phyloP scores from a whole-genome alignment of 2,329 filamentous ascomycete species.

The Incumbomyces delicatus region DNA sequence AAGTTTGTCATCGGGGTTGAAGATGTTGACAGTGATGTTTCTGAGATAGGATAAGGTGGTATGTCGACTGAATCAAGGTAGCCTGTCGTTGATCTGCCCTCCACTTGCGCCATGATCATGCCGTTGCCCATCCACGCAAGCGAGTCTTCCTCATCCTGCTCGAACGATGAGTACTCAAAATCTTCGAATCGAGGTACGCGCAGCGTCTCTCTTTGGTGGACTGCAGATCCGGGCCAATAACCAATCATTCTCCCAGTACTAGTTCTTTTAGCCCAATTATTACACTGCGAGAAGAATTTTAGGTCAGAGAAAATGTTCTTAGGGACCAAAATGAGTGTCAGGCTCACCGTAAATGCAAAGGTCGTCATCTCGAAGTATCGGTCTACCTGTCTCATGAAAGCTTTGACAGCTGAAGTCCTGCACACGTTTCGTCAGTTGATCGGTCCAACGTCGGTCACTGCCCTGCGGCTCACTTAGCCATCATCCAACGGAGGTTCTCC shows the following conservation, averaged over 20 bases:
- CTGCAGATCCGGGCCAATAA: slow-evolving; percentile 59
- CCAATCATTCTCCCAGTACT: slow-evolving; percentile 54
- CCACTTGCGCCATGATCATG: slow-evolving; percentile 5
- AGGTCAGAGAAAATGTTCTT: too few relatives aligned
- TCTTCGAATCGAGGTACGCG: slow-evolving; percentile 51
- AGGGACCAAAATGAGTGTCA: neutral
- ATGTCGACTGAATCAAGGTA: slow-evolving; percentile 11
- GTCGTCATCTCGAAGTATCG: slow-evolving; percentile 44
- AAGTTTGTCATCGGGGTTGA: slow-evolving; percentile 1
- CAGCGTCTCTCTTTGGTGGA: slow-evolving; percentile 50
- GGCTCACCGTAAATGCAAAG: slow-evolving; percentile 24
- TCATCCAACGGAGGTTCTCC: slow-evolving; percentile 8
- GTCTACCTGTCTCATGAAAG: slow-evolving; percentile 33
- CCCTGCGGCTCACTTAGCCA: neutral
- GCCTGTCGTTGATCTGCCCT: slow-evolving; percentile 6
- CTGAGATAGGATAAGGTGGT: slow-evolving; percentile 3
- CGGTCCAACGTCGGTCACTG: neutral
- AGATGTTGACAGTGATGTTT: neutral
- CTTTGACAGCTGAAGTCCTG: slow-evolving; percentile 1
- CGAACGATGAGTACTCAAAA: slow-evolving; percentile 42
- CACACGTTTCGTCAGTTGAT: neutral
- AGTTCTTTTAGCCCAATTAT: slow-evolving; percentile 63
- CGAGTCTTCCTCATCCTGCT: neutral
- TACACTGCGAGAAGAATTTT: slow-evolving; percentile 37
- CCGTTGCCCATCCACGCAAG: slow-evolving; percentile 10